Evolutionary conservation across 2,329 filamentous ascomycete genomes (phyloP).

Genomic region (Aspergillus sp.): DNA sequence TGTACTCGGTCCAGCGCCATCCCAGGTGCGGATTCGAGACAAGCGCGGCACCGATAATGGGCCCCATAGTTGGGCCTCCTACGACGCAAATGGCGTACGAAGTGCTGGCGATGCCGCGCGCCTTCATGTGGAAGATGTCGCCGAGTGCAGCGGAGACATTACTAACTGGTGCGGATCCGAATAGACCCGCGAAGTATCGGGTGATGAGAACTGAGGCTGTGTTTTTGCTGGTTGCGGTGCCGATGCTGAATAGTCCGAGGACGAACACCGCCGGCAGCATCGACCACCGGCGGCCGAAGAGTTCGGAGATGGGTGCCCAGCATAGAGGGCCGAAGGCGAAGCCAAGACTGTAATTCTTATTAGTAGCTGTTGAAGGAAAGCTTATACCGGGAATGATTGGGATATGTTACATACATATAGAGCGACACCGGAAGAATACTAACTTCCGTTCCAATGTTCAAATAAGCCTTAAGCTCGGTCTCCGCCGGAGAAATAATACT

Average conservation of each 20-base stretch:
- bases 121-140: conserved; percentile 44
- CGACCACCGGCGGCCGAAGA: conserved; percentile 48
- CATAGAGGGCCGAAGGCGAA: conserved; percentile 45
- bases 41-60: conserved; percentile 45
- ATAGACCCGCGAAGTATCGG: conserved; percentile 50
- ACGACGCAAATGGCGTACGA: conserved; percentile 45
- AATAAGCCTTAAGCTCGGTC: conserved; percentile 43
- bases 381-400: too few relatives aligned
- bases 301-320: conserved; percentile 48
- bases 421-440: conserved; percentile 50
- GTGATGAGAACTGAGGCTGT: conserved; percentile 42
- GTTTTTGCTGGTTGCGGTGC: conserved; percentile 44
- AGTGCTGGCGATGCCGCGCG: conserved; percentile 42
- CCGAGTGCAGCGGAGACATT: conserved; percentile 48
- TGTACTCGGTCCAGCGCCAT: conserved; percentile 41
- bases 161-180: conserved; percentile 46
- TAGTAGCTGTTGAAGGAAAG: neutral
- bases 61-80: conserved; percentile 45
- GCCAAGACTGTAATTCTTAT: conserved; percentile 19
- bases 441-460: conserved; percentile 47
- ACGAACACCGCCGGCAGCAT: conserved; percentile 48
- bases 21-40: conserved; percentile 26
- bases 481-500: conserved; percentile 55
- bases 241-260: conserved; percentile 51
- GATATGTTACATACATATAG: conserved; percentile 39